Evolutionary conservation across 2,329 filamentous ascomycete species (phyloP), one percentile per base, ranked within the genome.

Genomic region (Colletotrichum destructivum): DNA sequence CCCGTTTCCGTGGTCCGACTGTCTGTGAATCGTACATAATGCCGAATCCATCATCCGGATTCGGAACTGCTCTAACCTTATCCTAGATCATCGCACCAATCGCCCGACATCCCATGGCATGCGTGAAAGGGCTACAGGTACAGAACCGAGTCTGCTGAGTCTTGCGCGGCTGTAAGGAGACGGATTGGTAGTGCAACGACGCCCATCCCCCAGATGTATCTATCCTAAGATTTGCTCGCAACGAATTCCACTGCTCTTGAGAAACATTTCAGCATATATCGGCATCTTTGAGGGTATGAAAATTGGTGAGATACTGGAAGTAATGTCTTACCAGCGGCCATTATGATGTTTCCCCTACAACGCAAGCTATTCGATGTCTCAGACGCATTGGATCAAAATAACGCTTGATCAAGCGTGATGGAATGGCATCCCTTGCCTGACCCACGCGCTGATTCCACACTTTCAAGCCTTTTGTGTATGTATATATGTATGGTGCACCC

Each of bases 31-130:
- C 21, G 21, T 62, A 62, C 52, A 31, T 55, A 63, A 63, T 47
- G 40, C 64, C 65, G 60, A 56, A 69, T 60, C 52, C 65, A 69
- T 63, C 54, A 16, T 51, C 69, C 69, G 69, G 65, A 72, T 69
- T 69, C 65, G 69, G 69, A 59, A 55, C 59, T 55, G 54, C 38
- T 15, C 46, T 11, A 55, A 21, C 13, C 38, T 23, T 35, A 55
- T 54, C 26, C 23, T 57, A 15, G 38, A 56, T 40, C n/a, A 31
- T 63, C 69, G n/a, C 46, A 38, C 21, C 40, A 49, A 52, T 64
- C 54, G 51, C 7, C 40, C 54, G 11, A 51, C 40, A 16, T n/a
- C 23, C 15, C n/a, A 47, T 15, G 21, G 15, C 18, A 38, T 71
- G 35, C 40, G 18, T 60, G 46, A 62, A 67, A 52, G 57, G n/a